Base-by-base conservation (phyloP, 441 rosid species). In the Arabidopsis hybrid region DNA sequence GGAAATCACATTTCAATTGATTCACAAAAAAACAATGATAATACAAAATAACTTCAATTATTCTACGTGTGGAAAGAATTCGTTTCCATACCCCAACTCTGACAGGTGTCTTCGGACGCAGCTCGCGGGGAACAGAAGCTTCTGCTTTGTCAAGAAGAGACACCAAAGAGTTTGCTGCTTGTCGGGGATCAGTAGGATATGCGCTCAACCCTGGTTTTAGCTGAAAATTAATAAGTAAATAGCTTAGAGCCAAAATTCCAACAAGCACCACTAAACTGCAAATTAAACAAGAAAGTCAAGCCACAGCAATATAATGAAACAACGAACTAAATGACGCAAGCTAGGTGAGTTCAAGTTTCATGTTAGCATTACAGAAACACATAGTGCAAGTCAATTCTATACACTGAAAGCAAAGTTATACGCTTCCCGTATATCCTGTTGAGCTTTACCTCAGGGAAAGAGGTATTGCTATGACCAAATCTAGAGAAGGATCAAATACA, bases 141-240 rank as follows among this genome's bases (percentile, higher is more conserved):
- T 89, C 88, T 11, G 97, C 98, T 78, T 83, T 83, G 80, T 87
- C 91, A 65, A 92, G 97, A 76, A 95, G 89, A 11, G 90, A n/a
- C 45, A 60, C 69, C 73, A 95, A 82, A 7, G 97, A 92, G 18
- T 81, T 71, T 1, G 98, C 97, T 40, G 95, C 94, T 66, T 85
- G 84, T 47, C 70, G 83, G 7, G 98, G 95, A 67, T 92, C 86
- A 36, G 73, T 87, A 17, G 97, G 92, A 83, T 86, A 86, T 1
- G 83, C 90, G 67, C 98, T 95, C 85, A 95, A 82, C 8, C 98
- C 98, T 4, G 96, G 97, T 63, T 86, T 86, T 68, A 82, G 62
- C 99, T 95, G 72, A 56, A 56, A 79, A 74, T 68, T 1, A 29
- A 76, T 46, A 53, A 56, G 32, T 38, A 69, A 26, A 18, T 9